Conservation (phyloP, 306 rosid species). For the Alnus rubra region DNA sequence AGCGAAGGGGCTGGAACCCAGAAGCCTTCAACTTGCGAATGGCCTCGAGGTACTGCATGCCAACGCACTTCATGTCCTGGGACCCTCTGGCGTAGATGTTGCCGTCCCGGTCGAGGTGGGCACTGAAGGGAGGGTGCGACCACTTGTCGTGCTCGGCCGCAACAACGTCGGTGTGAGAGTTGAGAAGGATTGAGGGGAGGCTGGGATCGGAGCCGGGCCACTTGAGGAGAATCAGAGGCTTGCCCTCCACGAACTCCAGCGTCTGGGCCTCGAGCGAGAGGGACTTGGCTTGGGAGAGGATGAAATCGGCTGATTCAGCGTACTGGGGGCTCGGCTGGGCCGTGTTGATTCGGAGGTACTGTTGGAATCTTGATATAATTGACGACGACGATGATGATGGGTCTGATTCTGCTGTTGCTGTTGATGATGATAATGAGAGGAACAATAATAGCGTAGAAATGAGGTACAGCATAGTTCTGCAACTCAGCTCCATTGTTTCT, state of each 20-base stretch:
- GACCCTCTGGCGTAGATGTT: conserved; percentile 75
- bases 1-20: conserved; percentile 56
- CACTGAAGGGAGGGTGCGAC: conserved; percentile 70
- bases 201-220: conserved; percentile 71
- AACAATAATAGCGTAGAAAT: conserved; percentile 16
- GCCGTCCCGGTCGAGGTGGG: conserved; percentile 56
- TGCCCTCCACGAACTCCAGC: conserved; percentile 57
- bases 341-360: conserved; percentile 80
- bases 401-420: conserved; percentile 11
- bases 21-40: conserved; percentile 56
- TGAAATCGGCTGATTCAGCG: conserved; percentile 55
- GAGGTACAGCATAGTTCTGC: background rate
- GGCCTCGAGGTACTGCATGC: conserved; percentile 91
- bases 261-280: conserved; percentile 69
- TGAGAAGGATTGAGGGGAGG: conserved; percentile 75
- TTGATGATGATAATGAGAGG: conserved; percentile 12
- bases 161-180: conserved; percentile 92
- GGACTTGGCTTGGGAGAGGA: conserved; percentile 52
- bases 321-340: conserved; percentile 80
- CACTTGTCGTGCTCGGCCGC: conserved; percentile 70
- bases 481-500: conserved; percentile 15
- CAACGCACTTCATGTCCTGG: conserved; percentile 95
- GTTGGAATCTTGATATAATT: conserved; percentile 62
- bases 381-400: conserved; percentile 16
- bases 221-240: conserved; percentile 72